A percentile compares a stretch with the other conserved stretches of the same genome.
Conservation (phyloP, 768 basidiomycete species). For the Punctularia strigosozonata region DNA sequence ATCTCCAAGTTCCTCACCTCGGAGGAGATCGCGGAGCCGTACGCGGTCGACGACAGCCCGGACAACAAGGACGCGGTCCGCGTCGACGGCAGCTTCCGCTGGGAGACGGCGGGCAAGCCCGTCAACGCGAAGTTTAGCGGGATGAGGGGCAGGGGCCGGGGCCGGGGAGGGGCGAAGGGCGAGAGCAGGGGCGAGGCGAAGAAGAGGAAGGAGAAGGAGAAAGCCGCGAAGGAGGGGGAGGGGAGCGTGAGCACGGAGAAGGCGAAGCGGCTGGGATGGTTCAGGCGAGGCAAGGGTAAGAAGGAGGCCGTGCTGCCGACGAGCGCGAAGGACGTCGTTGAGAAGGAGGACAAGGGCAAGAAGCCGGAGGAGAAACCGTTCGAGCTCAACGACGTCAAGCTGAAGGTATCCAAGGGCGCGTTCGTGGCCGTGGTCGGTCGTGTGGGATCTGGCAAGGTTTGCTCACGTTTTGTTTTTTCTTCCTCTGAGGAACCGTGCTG, state of each 20-base stretch:
- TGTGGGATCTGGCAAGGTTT: conserved; percentile 63
- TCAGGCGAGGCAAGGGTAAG: conserved; percentile 11
- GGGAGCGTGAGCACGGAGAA: conserved; percentile 6
- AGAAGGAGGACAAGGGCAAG: conserved; percentile 8
- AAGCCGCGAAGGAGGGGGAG: conserved; percentile 10
- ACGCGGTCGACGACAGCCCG: conserved; percentile 27
- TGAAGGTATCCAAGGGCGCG: conserved; percentile 39
- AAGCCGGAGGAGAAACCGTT: conserved; percentile 33
- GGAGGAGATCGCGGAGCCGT: conserved; percentile 40
- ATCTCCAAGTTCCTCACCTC: conserved; percentile 37
- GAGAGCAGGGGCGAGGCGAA: too few relatives aligned
- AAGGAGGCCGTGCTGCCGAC: conserved; percentile 8
- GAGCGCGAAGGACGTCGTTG: conserved; percentile 8
- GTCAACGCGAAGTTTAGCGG: conserved; percentile 6
- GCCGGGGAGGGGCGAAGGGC: conserved; percentile 8
- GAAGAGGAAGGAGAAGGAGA: conserved; percentile 10
- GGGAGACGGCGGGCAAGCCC: conserved; percentile 27
- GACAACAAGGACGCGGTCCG: conserved; percentile 27
- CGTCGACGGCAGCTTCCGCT: conserved; percentile 38
- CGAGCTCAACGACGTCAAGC: conserved; percentile 31
- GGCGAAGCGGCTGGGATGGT: too few relatives aligned
- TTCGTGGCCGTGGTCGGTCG: conserved; percentile 67
- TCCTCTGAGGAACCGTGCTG: neutral
- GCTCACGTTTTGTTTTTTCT: conserved; percentile 1
- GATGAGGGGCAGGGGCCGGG: conserved; percentile 6